Evolutionary conservation across 2,329 filamentous ascomycete species (phyloP).

Genomic region (Huntiella bhutanensis): DNA sequence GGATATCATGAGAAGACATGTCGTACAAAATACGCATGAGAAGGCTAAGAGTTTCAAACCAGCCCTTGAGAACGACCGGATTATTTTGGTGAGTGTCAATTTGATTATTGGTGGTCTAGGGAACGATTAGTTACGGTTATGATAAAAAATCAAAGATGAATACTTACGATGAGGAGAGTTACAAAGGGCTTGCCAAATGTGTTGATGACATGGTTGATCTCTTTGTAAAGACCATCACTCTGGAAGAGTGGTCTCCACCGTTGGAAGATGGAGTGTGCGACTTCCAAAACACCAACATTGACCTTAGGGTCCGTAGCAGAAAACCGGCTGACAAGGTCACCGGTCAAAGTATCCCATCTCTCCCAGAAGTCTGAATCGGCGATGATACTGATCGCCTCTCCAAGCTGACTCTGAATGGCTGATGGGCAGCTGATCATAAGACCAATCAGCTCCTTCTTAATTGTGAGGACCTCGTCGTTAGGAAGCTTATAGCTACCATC

Average conservation of each 20-base stretch:
- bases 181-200: slow-evolving; percentile 77
- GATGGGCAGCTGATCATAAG: slow-evolving; percentile 87
- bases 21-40: slow-evolving; percentile 89
- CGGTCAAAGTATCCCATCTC: slow-evolving; percentile 84
- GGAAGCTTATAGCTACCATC: slow-evolving; percentile 85
- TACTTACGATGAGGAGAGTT: slow-evolving; percentile 49
- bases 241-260: slow-evolving; percentile 88
- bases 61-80: slow-evolving; percentile 52
- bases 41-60: slow-evolving; percentile 72
- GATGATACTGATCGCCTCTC: slow-evolving; percentile 91
- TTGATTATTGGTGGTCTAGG: slow-evolving; percentile 44
- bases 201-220: slow-evolving; percentile 86
- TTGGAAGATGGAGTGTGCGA: slow-evolving; percentile 95
- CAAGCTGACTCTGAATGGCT: slow-evolving; percentile 79
- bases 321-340: slow-evolving; percentile 70
- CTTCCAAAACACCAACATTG: slow-evolving; percentile 88
- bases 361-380: slow-evolving; percentile 96
- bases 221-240: slow-evolving; percentile 78
- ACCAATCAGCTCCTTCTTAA: slow-evolving; percentile 89
- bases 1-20: slow-evolving; percentile 90
- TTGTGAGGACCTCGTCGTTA: slow-evolving; percentile 61
- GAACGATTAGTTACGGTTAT: background rate
- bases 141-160: background rate
- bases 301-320: slow-evolving; percentile 62
- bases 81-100: slow-evolving; percentile 62